Conservation (phyloP, 1,284 basidiomycete genomes). For the Coniferiporia weirii region DNA sequence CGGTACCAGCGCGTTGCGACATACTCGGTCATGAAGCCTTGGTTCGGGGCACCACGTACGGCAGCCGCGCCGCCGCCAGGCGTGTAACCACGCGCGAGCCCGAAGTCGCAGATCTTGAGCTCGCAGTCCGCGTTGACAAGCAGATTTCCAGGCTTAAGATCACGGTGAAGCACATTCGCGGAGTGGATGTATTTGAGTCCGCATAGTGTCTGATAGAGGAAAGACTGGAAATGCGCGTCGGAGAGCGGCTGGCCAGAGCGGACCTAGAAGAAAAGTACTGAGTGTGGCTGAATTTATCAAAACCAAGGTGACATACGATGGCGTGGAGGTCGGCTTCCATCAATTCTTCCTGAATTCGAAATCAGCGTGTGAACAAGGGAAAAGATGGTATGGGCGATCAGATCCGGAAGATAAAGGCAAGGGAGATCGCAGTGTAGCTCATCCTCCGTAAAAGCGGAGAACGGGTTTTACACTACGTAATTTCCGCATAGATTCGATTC, state of each 20-base stretch:
- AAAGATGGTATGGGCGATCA: not conserved
- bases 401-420: not conserved
- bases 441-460: not conserved
- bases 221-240: slow-evolving; percentile 98
- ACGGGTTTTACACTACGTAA: too few species aligned
- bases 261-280: slow-evolving; percentile 51
- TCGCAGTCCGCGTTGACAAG: slow-evolving; percentile 99
- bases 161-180: slow-evolving; percentile 95
- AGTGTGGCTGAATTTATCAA: not conserved
- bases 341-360: slow-evolving; percentile 71
- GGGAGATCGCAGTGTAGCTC: not conserved
- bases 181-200: slow-evolving; percentile 99
- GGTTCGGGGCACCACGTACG: slow-evolving; percentile 61
- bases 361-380: not conserved
- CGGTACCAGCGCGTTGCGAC: slow-evolving; percentile 98
- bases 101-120: slow-evolving; percentile 98
- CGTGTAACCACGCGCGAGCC: slow-evolving; percentile 91
- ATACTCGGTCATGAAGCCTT: slow-evolving; percentile 99
- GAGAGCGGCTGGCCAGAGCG: slow-evolving; percentile 96
- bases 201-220: slow-evolving; percentile 98
- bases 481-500: too few species aligned
- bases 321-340: slow-evolving; percentile 99
- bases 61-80: slow-evolving; percentile 68
- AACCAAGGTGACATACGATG: slow-evolving; percentile 57
- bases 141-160: slow-evolving; percentile 94